Conservation (phyloP, 2,329 filamentous ascomycete genomes). For the Drechslerella coelobrocha region DNA sequence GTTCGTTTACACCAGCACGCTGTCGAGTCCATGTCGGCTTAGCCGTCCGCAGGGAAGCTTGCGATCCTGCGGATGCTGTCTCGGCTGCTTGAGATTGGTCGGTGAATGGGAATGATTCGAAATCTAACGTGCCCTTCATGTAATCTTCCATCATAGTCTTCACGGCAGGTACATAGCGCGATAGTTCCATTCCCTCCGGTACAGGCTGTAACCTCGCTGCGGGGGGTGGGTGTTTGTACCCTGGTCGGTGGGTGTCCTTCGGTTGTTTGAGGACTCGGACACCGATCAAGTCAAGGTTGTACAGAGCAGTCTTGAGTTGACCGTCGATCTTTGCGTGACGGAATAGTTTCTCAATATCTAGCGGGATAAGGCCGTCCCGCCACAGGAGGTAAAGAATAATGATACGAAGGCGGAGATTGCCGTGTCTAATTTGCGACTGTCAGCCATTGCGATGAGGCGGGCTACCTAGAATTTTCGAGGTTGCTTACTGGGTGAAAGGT, state of each 20-base stretch:
- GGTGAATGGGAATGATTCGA: constrained; percentile 72
- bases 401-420: constrained; percentile 76
- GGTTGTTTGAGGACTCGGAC: constrained; percentile 74
- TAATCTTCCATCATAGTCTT: constrained; percentile 83
- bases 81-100: constrained; percentile 71
- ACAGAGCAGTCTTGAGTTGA: constrained; percentile 74
- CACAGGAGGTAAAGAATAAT: constrained; percentile 86
- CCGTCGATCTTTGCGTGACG: constrained; percentile 80
- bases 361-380: constrained; percentile 79
- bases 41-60: constrained; percentile 83
- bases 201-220: constrained; percentile 61
- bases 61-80: constrained; percentile 65
- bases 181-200: constrained; percentile 81
- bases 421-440: constrained; percentile 16
- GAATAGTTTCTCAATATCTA: constrained; percentile 83
- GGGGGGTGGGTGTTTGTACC: constrained; percentile 45
- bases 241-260: constrained; percentile 71
- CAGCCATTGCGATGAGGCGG: too few relatives aligned
- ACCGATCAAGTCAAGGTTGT: constrained; percentile 82
- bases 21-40: constrained; percentile 95
- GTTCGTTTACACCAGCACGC: constrained; percentile 75
- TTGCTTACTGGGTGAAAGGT: constrained; percentile 63
- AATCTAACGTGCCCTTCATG: constrained; percentile 71
- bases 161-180: constrained; percentile 80
- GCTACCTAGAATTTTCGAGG: too few relatives aligned